Evolutionary conservation across 257 asterid species (phyloP).

Genomic region (Scutellaria barbata): DNA sequence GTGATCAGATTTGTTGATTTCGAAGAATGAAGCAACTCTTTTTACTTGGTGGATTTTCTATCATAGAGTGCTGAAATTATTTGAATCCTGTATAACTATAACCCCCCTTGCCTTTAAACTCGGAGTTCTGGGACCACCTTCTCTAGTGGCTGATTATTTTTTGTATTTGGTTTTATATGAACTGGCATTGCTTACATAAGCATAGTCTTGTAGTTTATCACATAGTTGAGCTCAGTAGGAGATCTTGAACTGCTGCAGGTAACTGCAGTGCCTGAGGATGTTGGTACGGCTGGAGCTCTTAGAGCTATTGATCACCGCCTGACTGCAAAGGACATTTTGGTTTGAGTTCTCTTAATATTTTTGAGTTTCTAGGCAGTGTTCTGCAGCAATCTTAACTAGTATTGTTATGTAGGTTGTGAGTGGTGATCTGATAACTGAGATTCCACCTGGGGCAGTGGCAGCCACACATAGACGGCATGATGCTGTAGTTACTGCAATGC

Average conservation of each 20-base stretch:
- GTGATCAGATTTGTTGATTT: slow-evolving; percentile 16
- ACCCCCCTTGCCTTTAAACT: slow-evolving; percentile 6
- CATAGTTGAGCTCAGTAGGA: slow-evolving; percentile 11
- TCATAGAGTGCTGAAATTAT: slow-evolving; percentile 23
- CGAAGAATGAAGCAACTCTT: not conserved
- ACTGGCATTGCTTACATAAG: slow-evolving; percentile 20
- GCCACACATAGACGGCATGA: slow-evolving; percentile 95
- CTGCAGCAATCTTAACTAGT: slow-evolving; percentile 36
- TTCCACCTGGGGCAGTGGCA: slow-evolving; percentile 91
- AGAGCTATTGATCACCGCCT: slow-evolving; percentile 86
- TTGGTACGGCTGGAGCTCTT: slow-evolving; percentile 97
- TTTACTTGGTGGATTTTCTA: slow-evolving; percentile 27
- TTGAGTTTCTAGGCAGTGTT: slow-evolving; percentile 21
- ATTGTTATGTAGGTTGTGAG: slow-evolving; percentile 74
- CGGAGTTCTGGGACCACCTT: slow-evolving; percentile 17
- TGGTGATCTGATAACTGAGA: slow-evolving; percentile 95
- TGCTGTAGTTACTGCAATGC: slow-evolving; percentile 96
- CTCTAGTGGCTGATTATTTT: slow-evolving; percentile 21
- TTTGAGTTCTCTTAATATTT: slow-evolving; percentile 40
- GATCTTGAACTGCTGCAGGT: slow-evolving; percentile 63
- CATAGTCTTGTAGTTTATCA: not conserved
- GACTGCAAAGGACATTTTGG: slow-evolving; percentile 89
- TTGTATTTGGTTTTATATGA: not conserved
- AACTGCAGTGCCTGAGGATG: slow-evolving; percentile 89
- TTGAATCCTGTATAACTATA: slow-evolving; percentile 25